A percentile compares a stretch with the other conserved stretches of the same genome.
Evolutionary conservation across 2,329 filamentous ascomycete species (phyloP).

Genomic region (Pestalotiopsis sp.): DNA sequence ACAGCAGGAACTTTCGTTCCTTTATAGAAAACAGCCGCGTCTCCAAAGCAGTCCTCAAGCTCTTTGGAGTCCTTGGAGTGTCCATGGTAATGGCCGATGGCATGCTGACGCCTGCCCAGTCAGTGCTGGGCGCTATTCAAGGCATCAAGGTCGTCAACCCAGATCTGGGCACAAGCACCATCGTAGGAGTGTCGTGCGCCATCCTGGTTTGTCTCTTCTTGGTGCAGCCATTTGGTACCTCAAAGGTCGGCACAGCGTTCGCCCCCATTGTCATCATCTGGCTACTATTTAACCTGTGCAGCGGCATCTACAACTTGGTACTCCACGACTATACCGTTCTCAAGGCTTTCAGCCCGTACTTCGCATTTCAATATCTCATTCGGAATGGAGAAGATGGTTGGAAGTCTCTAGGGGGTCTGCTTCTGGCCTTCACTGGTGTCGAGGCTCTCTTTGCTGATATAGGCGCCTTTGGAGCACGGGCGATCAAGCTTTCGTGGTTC

Average conservation of each 20-base stretch:
- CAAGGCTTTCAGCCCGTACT: slow-evolving; percentile 57
- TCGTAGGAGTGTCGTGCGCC: slow-evolving; percentile 64
- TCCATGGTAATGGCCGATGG: slow-evolving; percentile 66
- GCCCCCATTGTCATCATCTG: slow-evolving; percentile 67
- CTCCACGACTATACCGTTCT: slow-evolving; percentile 52
- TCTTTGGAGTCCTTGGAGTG: slow-evolving; percentile 64
- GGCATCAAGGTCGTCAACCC: slow-evolving; percentile 58
- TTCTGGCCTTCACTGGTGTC: slow-evolving; percentile 73
- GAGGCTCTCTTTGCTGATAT: slow-evolving; percentile 77
- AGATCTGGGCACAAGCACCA: slow-evolving; percentile 53
- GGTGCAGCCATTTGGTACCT: slow-evolving; percentile 66
- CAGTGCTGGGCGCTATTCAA: slow-evolving; percentile 68
- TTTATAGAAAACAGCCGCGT: slow-evolving; percentile 56
- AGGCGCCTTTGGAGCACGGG: slow-evolving; percentile 68
- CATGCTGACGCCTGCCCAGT: slow-evolving; percentile 68
- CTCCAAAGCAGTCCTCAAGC: slow-evolving; percentile 55
- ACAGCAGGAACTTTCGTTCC: slow-evolving; percentile 52
- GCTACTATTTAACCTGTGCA: slow-evolving; percentile 61
- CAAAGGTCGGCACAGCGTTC: slow-evolving; percentile 59
- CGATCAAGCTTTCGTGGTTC: slow-evolving; percentile 73
- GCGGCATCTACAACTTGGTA: slow-evolving; percentile 63
- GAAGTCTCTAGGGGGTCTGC: slow-evolving; percentile 65
- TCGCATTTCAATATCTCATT: slow-evolving; percentile 59
- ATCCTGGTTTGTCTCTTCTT: slow-evolving; percentile 64
- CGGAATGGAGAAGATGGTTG: slow-evolving; percentile 62